Conservation (phyloP, 2,329 filamentous ascomycete species). For the Apiospora arundinis region DNA sequence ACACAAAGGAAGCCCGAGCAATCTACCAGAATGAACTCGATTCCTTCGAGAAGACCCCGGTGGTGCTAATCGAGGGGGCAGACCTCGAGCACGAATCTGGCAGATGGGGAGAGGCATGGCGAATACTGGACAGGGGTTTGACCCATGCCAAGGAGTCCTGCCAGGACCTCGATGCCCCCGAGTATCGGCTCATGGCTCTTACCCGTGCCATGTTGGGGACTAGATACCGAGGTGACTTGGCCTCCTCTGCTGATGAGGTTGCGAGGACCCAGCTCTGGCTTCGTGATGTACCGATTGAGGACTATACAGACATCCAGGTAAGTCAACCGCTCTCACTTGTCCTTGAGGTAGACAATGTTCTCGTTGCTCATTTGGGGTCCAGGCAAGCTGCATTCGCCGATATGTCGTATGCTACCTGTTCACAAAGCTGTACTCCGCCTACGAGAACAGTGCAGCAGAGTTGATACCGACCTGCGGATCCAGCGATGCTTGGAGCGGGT, state of each 20-base stretch:
- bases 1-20: neutral
- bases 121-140: neutral
- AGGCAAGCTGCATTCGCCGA: conserved; percentile 7
- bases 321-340: neutral
- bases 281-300: neutral
- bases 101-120: conserved; percentile 6
- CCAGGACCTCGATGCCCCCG: neutral
- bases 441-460: neutral
- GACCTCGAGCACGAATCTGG: neutral
- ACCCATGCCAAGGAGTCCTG: neutral
- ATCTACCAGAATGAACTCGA: neutral
- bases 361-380: neutral
- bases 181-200: conserved; percentile 5
- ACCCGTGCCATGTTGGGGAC: neutral
- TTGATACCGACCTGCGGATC: neutral
- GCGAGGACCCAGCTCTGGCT: neutral
- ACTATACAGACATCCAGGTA: neutral
- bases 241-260: neutral
- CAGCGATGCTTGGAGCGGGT: neutral
- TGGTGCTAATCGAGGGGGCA: neutral
- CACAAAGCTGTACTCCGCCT: neutral
- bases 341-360: neutral
- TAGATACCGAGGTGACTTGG: neutral
- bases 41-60: neutral
- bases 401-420: conserved; percentile 4